Evolutionary conservation across 139 green algal genomes (phyloP).

Genomic region (Coelastrella sp.): DNA sequence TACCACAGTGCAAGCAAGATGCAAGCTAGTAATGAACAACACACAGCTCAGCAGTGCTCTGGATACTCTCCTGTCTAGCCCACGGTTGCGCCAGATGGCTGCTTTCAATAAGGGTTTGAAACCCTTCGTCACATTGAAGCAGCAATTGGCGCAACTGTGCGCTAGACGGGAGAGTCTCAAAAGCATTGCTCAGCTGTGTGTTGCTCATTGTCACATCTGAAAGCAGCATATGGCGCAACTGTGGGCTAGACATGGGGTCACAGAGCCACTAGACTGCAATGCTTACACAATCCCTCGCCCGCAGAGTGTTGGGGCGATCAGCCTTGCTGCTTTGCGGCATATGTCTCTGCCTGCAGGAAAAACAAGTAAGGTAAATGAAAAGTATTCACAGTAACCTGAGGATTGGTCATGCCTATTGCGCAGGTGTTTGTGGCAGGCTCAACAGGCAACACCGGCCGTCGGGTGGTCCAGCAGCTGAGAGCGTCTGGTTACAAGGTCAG

Average conservation of each 20-base stretch:
- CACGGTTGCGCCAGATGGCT: no score
- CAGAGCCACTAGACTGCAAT: no score
- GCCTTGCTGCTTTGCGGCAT: neutral
- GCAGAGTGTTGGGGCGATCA: no score
- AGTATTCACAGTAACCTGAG: no score
- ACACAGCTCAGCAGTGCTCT: no score
- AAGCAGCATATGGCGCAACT: no score
- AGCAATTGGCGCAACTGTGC: neutral
- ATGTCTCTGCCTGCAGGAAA: neutral
- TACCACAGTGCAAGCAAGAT: no score
- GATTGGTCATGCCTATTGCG: neutral
- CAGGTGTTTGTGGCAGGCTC: slow-evolving; percentile 74
- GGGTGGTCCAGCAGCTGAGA: slow-evolving; percentile 65
- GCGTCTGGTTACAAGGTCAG: slow-evolving; percentile 58
- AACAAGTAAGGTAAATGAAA: no score
- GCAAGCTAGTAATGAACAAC: no score
- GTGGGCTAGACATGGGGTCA: no score
- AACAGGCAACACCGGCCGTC: slow-evolving; percentile 67
- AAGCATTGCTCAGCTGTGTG: neutral
- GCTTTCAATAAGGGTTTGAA: neutral
- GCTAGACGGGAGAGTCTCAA: no score
- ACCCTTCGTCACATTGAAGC: neutral
- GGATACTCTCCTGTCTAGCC: no score
- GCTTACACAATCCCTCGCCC: neutral
- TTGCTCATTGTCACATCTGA: neutral